Evolutionary conservation across 2,329 filamentous ascomycete genomes (phyloP).

Genomic region (Exophiala calicioides): DNA sequence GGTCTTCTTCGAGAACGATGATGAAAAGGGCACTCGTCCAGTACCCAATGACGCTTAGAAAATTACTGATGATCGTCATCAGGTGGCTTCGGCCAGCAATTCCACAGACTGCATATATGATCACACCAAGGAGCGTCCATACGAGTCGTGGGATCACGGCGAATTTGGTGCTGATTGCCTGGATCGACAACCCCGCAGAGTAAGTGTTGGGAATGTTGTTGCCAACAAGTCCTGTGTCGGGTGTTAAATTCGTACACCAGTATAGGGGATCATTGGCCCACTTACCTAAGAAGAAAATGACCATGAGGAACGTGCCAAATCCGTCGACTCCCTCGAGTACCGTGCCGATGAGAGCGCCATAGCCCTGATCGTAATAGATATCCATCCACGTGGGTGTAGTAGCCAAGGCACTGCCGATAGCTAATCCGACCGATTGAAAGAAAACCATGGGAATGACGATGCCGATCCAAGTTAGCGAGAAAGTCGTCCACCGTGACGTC

Average conservation of each 20-base stretch:
- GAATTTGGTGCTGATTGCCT: slow-evolving; percentile 43
- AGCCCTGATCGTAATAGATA: slow-evolving; percentile 27
- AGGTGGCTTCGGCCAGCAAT: slow-evolving; percentile 47
- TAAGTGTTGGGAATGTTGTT: slow-evolving; percentile 50
- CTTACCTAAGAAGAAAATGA: slow-evolving; percentile 13
- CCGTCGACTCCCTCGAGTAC: slow-evolving; percentile 7
- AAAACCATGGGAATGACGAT: slow-evolving; percentile 33
- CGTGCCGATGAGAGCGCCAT: slow-evolving; percentile 30
- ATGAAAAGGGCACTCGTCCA: slow-evolving; percentile 37
- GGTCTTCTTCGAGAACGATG: slow-evolving; percentile 45
- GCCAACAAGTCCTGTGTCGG: slow-evolving; percentile 36
- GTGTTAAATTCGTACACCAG: too few relatives aligned
- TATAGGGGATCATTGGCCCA: too few relatives aligned
- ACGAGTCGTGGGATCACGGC: slow-evolving; percentile 43
- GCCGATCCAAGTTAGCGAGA: slow-evolving; percentile 32
- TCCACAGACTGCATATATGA: slow-evolving; percentile 46
- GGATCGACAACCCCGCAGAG: slow-evolving; percentile 48
- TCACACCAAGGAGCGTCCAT: slow-evolving; percentile 43
- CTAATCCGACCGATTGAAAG: slow-evolving; percentile 28
- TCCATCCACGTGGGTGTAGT: slow-evolving; percentile 24
- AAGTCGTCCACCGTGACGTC: slow-evolving; percentile 29
- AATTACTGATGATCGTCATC: slow-evolving; percentile 48
- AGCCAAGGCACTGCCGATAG: slow-evolving; percentile 26
- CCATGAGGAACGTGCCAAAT: slow-evolving; percentile 15
- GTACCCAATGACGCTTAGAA: slow-evolving; percentile 50